A percentile compares a stretch with the other conserved stretches of the same genome.
Conservation (phyloP, 345 rosid species). For the Eutrema heterophyllum region DNA sequence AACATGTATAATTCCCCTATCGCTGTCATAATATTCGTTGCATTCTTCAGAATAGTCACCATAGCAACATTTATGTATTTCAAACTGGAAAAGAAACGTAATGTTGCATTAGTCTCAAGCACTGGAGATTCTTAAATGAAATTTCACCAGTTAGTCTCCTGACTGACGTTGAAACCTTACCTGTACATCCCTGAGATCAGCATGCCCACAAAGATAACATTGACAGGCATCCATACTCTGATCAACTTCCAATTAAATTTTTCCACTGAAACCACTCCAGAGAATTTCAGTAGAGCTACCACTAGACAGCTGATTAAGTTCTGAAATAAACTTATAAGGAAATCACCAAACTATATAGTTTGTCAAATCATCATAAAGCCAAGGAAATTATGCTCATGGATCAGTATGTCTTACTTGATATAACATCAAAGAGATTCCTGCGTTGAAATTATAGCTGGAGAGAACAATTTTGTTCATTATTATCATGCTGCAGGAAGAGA, state of each 20-base stretch:
- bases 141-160: conserved; percentile 2
- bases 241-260: conserved; percentile 81
- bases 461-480: conserved; percentile 78
- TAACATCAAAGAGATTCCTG: conserved; percentile 77
- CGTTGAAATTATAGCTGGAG: conserved; percentile 68
- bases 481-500: conserved; percentile 93
- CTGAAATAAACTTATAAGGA: conserved; percentile 40
- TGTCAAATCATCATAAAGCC: not conserved
- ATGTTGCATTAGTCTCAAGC: conserved; percentile 2
- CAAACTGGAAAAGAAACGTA: conserved; percentile 54
- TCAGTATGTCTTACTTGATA: conserved; percentile 60
- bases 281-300: conserved; percentile 48
- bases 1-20: conserved; percentile 80
- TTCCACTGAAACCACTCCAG: conserved; percentile 61
- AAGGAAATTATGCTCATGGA: not conserved
- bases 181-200: conserved; percentile 91
- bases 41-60: conserved; percentile 95
- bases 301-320: conserved; percentile 68
- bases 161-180: conserved; percentile 33
- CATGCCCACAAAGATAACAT: conserved; percentile 90
- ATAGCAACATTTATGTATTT: conserved; percentile 87
- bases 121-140: not conserved
- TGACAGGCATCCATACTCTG: conserved; percentile 87
- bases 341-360: conserved; percentile 10
- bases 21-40: conserved; percentile 87